Base-by-base conservation (phyloP, 1,139 yeast genomes). In the Pichia sp. region DNA sequence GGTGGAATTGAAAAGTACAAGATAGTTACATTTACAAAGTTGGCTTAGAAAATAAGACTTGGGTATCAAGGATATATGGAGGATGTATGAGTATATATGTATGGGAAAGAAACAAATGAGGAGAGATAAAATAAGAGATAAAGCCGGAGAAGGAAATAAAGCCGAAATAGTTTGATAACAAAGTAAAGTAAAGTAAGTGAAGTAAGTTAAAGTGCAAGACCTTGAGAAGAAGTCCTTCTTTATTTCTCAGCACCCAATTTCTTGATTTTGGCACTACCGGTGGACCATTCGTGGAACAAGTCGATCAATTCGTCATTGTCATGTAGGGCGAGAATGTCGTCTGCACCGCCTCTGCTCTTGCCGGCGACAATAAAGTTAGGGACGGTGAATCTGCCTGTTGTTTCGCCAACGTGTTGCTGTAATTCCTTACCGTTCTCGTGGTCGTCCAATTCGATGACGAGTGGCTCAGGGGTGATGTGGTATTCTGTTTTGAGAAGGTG, bases 401-500 rank as follows among this genome's bases (percentile, higher is more conserved):
- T 70, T 50, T 75, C 74, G 11, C 75, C 81, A 54, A 87, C 74
- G 67, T 81, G 82, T 15, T 72, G 76, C 67, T 86, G 93, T 58
- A 87, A 73, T 55, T 76, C 81, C 13, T 70, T 67, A 1, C 93
- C 93, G 64, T 84, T 79, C 49, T 79, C 77, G 68, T 90, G 95
- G 65, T 75, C 77, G 70, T 93, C 97, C 54, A 93, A 77, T 68
- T 93, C 98, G 30, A 92, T 90, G 49, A 88, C 77, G 11, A 76
- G 68, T 5, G 90, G 92, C 45, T 75, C 73, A 2, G 98, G 99
- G 1, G 79, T 76, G 57, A 93, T 81, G 55, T 79, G 78, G 71
- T 89, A 90, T 62, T 82, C 80, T 30, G 79, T 80, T 30, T 71
- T 70, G 52, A 93, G 75, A 48, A 90, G 73, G 38, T 78, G 76